Evolutionary conservation across 2,329 filamentous ascomycete genomes (phyloP).

Genomic region (Pseudopyricularia cyperi): DNA sequence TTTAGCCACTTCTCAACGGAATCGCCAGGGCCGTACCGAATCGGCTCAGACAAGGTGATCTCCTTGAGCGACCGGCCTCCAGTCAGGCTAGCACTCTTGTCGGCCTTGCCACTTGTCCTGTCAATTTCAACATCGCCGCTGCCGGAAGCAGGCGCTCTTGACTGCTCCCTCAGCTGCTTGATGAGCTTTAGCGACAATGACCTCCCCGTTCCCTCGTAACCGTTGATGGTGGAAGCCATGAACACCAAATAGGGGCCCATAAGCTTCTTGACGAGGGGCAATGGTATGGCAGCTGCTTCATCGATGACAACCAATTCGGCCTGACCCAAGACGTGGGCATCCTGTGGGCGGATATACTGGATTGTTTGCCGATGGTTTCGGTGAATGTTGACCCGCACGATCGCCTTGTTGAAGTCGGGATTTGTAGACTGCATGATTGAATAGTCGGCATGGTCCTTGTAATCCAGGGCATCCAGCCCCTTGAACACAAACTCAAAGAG

Average conservation of each 20-base stretch:
- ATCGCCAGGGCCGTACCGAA: constrained; percentile 85
- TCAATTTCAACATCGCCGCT: constrained; percentile 55
- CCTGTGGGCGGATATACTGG: constrained; percentile 94
- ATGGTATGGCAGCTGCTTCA: constrained; percentile 89
- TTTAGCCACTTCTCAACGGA: constrained; percentile 95
- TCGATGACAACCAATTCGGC: constrained; percentile 94
- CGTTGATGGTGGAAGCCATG: constrained; percentile 98
- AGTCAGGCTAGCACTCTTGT: constrained; percentile 47
- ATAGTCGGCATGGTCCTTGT: constrained; percentile 92
- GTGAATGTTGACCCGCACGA: constrained; percentile 93
- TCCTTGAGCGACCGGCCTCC: constrained; percentile 75
- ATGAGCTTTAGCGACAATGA: constrained; percentile 94
- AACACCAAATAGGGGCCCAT: constrained; percentile 97
- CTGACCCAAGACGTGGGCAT: constrained; percentile 87
- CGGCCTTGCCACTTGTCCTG: constrained; percentile 60
- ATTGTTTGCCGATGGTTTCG: constrained; percentile 93
- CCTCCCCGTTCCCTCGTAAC: constrained; percentile 92
- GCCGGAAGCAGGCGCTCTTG: constrained; percentile 47
- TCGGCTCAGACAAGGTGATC: constrained; percentile 86
- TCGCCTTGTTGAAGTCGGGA: constrained; percentile 97
- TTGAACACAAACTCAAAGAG: constrained; percentile 98
- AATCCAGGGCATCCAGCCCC: constrained; percentile 87
- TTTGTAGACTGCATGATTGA: constrained; percentile 97
- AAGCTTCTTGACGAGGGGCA: constrained; percentile 83
- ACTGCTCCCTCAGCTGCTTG: constrained; percentile 91